Evolutionary conservation across 164 flowering plant species (phyloP).

Genomic region (Magnolia officinalis): DNA sequence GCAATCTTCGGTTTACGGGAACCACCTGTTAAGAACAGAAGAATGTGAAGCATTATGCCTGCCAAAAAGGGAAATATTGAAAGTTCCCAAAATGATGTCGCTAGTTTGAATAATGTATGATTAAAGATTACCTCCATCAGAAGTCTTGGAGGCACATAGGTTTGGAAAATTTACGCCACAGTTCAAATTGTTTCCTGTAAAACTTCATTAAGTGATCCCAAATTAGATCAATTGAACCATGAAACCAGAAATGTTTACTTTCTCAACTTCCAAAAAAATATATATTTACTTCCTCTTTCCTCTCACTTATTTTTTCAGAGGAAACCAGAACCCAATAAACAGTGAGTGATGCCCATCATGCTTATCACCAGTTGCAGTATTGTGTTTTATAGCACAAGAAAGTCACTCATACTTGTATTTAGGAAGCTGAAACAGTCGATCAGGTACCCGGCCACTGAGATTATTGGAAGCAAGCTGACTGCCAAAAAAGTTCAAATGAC

Average conservation of each 20-base stretch:
- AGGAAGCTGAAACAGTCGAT: slow-evolving; percentile 44
- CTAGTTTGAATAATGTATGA: neutral
- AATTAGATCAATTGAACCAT: slow-evolving; percentile 4
- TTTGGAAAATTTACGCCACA: slow-evolving; percentile 46
- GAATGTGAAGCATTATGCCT: slow-evolving; percentile 1
- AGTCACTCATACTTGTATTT: slow-evolving; percentile 59
- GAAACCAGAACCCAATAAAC: neutral
- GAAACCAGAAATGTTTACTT: neutral
- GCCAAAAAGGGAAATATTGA: neutral
- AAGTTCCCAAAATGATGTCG: neutral
- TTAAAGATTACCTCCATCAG: slow-evolving; percentile 40
- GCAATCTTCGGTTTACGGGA: slow-evolving; percentile 58
- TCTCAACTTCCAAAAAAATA: neutral
- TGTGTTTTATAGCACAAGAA: neutral
- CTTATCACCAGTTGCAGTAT: neutral
- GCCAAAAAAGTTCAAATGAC: slow-evolving; percentile 24
- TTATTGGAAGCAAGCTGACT: slow-evolving; percentile 73
- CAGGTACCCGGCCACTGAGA: slow-evolving; percentile 69
- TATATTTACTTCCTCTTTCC: too few relatives aligned
- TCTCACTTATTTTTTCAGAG: too few relatives aligned
- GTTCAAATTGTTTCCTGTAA: slow-evolving; percentile 65
- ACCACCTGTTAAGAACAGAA: slow-evolving; percentile 38
- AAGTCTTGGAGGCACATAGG: slow-evolving; percentile 46
- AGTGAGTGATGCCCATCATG: neutral
- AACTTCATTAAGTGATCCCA: slow-evolving; percentile 43